A percentile compares a stretch with the other conserved stretches of the same genome.
These are phyloP conservation scores for Solanum piurae DNA, from an alignment of 257 asterid species.

Conservation along the genomic window DNA sequence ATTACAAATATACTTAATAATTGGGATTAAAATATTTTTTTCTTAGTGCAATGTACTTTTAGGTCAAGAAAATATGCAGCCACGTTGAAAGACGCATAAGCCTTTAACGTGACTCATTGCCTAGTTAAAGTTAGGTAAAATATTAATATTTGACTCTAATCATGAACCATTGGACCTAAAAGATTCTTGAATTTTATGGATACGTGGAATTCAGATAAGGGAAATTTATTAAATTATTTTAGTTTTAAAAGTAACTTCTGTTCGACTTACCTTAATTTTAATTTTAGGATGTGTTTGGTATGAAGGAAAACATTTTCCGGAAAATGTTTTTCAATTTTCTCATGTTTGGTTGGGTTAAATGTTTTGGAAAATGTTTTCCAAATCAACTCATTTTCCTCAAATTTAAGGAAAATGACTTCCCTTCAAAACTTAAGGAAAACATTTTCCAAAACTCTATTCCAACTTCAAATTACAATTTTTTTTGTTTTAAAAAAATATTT, in stretches of 20 bases:
- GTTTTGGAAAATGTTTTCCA: no score
- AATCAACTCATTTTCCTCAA: no score
- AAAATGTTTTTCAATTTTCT: no score
- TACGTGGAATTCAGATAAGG: neutral
- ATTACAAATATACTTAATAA: neutral
- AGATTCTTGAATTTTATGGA: neutral
- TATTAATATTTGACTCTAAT: neutral
- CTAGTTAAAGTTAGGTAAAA: neutral
- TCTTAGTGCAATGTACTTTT: neutral
- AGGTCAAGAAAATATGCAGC: neutral
- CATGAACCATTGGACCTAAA: neutral
- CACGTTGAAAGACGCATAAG: neutral
- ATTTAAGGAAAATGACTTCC: no score
- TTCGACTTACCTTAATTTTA: neutral
- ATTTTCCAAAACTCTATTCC: no score
- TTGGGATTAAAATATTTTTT: neutral
- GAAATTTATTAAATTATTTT: neutral
- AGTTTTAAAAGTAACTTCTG: neutral
- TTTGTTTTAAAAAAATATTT: no score
- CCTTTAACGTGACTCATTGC: neutral
- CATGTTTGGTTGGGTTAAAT: no score
- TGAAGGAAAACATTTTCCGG: no score
- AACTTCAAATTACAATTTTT: no score
- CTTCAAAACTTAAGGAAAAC: no score
- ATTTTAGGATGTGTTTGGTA: no score